phyloP scores from a whole-genome alignment of 1,139 yeast genomes.

The Wickerhamomyces sp. region DNA sequence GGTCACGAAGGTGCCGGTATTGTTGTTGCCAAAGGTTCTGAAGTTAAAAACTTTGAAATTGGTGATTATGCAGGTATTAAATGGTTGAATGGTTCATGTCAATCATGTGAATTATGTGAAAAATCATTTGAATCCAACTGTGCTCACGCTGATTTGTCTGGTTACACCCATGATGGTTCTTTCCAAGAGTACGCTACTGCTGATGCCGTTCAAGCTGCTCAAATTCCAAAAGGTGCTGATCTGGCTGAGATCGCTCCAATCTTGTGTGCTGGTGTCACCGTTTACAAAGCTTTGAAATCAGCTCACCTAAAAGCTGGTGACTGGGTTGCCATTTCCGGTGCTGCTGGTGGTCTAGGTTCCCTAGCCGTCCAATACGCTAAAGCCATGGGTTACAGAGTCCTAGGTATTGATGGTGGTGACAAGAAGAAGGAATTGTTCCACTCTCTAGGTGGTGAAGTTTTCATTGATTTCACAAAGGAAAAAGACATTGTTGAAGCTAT shows the following conservation, averaged over 20 bases:
- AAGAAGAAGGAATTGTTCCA: conserved; percentile 48
- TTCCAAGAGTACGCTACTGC: conserved; percentile 68
- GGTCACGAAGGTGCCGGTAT: conserved; percentile 72
- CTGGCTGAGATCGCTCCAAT: conserved; percentile 57
- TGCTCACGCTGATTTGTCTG: conserved; percentile 55
- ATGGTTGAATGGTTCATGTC: conserved; percentile 63
- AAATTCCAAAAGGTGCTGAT: conserved; percentile 51
- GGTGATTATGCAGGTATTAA: conserved; percentile 64
- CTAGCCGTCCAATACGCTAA: conserved; percentile 59
- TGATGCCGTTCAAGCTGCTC: conserved; percentile 62
- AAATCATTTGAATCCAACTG: conserved; percentile 52
- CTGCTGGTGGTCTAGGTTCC: conserved; percentile 66
- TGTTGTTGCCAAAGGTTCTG: conserved; percentile 54
- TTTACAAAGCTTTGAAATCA: conserved; percentile 61
- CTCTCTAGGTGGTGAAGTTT: conserved; percentile 53
- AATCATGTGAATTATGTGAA: conserved; percentile 57
- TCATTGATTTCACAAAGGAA: conserved; percentile 46
- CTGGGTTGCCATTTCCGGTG: conserved; percentile 64
- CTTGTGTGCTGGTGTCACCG: conserved; percentile 67
- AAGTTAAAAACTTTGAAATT: conserved; percentile 52
- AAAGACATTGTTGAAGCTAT: conserved; percentile 49
- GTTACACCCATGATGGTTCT: conserved; percentile 65
- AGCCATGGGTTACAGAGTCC: conserved; percentile 60
- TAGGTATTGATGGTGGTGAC: conserved; percentile 60
- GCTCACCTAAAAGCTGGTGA: conserved; percentile 52